Base-by-base conservation (phyloP, 805 yeast genomes). In the Blastobotrys attinorum region DNA sequence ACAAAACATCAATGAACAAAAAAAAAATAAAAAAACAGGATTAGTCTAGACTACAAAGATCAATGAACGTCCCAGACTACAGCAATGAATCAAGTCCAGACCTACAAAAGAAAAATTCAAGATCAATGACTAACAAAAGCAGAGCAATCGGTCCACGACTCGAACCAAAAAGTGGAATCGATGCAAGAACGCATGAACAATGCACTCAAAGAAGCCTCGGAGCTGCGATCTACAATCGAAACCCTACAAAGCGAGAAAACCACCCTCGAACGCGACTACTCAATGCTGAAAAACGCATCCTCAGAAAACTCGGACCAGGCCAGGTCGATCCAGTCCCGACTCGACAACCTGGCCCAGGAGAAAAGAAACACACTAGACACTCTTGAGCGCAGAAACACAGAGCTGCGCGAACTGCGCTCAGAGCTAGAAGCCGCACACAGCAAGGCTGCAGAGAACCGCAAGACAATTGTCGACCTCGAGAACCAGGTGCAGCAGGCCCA, bases 401-500 rank as follows among this genome's bases (percentile, higher is more conserved):
- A 59, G 38, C 39, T 62, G 49, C 50, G 51, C 20, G 51, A 48
- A 2, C 48, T 70, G 17, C 64, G 65, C 22, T 50, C 54, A 15
- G 80, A 76, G 38, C 55, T 69, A 10, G 64, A 60, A 16, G 54
- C 58, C 3, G 42, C 72, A 10, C 63, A 69, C 21, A 48, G 55
- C 3, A 50, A 61, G 6, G 67, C 62, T 44, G 62, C 65, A 35
- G 58, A 60, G 1, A 53, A 71, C 17, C 67, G 81, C 41, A 62
- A 65, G 37, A 53, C 60, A 18, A 47, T 72, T 21, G 53, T 72
- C 33, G 71, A 70, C 2, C 62, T 62, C 33, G 73, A 59, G 47
- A 61, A 58, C 11, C 56, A 62, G 16, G 53, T 60, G 4, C 73
- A 70, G 44, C 60, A 43, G 51, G 59, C 46, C 47, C 69, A 44